These are phyloP conservation scores for Coemansia sp. DNA, from an alignment of 192 early-diverging fungal species.

Conservation along the genomic window DNA sequence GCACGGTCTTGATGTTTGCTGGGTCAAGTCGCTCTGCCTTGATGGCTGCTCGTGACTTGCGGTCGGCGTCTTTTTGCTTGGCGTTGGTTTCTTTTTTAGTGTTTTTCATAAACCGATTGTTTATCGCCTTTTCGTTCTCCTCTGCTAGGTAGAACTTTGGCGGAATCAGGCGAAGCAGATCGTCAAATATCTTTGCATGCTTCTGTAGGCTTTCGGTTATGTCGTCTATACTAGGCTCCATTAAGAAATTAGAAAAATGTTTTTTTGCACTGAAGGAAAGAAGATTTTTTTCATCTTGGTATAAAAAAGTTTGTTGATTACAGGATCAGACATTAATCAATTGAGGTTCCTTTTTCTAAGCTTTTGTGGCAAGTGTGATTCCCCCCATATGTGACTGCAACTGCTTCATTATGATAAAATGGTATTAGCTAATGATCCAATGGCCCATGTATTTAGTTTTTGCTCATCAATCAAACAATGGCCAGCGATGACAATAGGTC, in stretches of 20 bases:
- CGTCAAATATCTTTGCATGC: conserved; percentile 70
- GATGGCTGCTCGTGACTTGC: conserved; percentile 59
- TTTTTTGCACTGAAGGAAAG: not conserved
- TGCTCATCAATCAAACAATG: no score
- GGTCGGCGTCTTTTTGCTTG: conserved; percentile 84
- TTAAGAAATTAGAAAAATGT: not conserved
- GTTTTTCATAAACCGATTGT: conserved; percentile 60
- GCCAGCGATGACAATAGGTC: no score
- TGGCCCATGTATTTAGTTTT: no score
- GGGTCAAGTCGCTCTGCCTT: conserved; percentile 69
- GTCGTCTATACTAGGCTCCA: conserved; percentile 27
- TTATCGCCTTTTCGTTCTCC: conserved; percentile 54
- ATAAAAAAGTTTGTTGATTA: no score
- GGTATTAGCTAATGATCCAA: no score
- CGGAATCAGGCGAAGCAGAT: conserved; percentile 77
- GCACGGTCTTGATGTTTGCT: conserved; percentile 68
- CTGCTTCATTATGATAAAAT: no score
- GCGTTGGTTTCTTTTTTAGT: conserved; percentile 87
- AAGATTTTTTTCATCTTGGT: not conserved
- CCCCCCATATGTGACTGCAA: no score
- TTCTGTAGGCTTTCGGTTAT: conserved; percentile 61
- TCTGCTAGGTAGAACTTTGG: conserved; percentile 77
- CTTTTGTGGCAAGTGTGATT: no score
- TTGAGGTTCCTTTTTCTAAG: no score
- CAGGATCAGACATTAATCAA: no score